Evolutionary conservation across 2,329 filamentous ascomycete genomes (phyloP), one percentile per base, ranked within the genome.

Genomic region (Rhynchosporium graminicola): DNA sequence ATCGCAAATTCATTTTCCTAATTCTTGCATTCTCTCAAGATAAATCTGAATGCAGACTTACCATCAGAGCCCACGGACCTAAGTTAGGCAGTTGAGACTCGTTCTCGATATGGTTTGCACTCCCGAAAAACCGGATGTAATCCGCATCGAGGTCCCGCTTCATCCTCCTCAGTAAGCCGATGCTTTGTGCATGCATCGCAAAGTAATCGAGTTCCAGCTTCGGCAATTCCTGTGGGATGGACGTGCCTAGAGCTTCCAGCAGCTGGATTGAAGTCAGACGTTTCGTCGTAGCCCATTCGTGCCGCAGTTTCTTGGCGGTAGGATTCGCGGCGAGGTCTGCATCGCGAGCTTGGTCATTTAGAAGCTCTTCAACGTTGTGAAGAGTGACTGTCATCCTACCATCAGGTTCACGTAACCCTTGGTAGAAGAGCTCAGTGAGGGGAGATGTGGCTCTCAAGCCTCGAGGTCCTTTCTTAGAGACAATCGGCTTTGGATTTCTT

Each of bases 151-250:
- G 28, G 12, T 46, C 56, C 1, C 3, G 28, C 15, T 40, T 45
- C 43, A 26, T n/a, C 9, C 43, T 46, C 15, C 43, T 28, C 63
- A 20, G 5, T 8, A 63, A 31, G 10, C 26, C 38, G 9, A 66
- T 54, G 29, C 56, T 62, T 45, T 65, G 51, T 50, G 46, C 15
- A 40, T 66, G 62, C 15, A 68, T 28, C 7, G 38, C 6, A 13
- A 64, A 63, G 45, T 66, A 68, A 12, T 65, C 45, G 36, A 68
- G 54, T 12, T 48, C 40, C 4, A 65, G 9, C 5, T 61, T 59
- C 2, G 50, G 58, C 0, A 65, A 28, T 20, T 66, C 64, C 7
- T 51, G 3, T 9, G 31, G 15, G 0, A 68, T 38, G 5, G 33
- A 51, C 9, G 36, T 8, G 40, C 10, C 43, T 6, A 64, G 29